A percentile compares a stretch with the other conserved stretches of the same genome.
Evolutionary conservation across 495 filamentous ascomycete species (phyloP).

Genomic region (Symbiotaphrina buchneri): DNA sequence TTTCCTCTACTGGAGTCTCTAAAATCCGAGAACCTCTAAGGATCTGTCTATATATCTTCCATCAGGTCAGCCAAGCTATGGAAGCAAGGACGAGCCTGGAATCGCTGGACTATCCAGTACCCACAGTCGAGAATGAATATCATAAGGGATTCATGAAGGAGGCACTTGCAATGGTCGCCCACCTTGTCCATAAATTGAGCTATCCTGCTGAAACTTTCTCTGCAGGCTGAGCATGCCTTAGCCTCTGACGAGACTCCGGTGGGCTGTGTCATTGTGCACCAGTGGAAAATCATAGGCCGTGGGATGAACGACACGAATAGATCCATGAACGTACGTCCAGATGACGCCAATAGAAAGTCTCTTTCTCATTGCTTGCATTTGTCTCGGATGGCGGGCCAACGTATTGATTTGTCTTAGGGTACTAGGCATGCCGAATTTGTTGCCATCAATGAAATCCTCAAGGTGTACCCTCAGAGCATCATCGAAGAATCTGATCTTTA

Average conservation of each 20-base stretch:
- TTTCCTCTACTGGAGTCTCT: too few species aligned
- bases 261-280: slow-evolving; percentile 75
- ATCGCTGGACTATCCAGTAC: too few species aligned
- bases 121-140: too few species aligned
- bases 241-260: slow-evolving; percentile 75
- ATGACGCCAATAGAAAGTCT: slow-evolving; percentile 1
- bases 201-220: neutral
- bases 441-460: slow-evolving; percentile 44
- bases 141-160: slow-evolving; percentile 47
- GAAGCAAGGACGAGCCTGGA: too few species aligned
- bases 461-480: slow-evolving; percentile 28
- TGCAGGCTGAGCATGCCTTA: slow-evolving; percentile 61
- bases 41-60: too few species aligned
- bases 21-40: too few species aligned
- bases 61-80: too few species aligned
- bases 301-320: slow-evolving; percentile 96
- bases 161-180: slow-evolving; percentile 40
- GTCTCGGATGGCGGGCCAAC: neutral
- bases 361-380: neutral
- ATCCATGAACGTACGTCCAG: slow-evolving; percentile 46
- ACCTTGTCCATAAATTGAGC: neutral
- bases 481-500: slow-evolving; percentile 61
- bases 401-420: slow-evolving; percentile 25
- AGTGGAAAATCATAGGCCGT: slow-evolving; percentile 47
- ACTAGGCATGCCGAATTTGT: slow-evolving; percentile 90